phyloP scores from a whole-genome alignment of 2,329 filamentous ascomycete genomes.

The Arthrobotrys megalospora region DNA sequence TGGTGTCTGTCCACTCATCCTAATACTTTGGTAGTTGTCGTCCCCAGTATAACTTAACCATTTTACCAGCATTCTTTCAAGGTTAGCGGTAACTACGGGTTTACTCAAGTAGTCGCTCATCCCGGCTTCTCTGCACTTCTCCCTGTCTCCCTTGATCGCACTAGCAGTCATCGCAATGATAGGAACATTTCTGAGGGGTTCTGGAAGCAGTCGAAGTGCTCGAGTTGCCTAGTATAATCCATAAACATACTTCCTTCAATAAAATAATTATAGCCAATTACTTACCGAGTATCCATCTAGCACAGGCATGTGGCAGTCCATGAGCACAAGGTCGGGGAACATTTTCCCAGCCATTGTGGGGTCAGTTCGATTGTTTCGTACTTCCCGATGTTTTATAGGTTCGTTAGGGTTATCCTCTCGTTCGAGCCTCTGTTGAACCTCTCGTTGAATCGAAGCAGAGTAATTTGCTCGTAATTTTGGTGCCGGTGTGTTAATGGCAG shows the following conservation, averaged over 20 bases:
- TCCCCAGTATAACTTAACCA: conserved; percentile 55
- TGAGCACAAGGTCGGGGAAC: conserved; percentile 78
- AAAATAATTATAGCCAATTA: not conserved
- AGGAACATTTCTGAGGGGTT: conserved; percentile 72
- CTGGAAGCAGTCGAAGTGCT: conserved; percentile 68
- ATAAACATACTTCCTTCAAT: not conserved
- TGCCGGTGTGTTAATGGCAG: conserved; percentile 22
- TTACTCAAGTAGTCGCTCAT: conserved; percentile 79
- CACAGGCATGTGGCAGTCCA: conserved; percentile 71
- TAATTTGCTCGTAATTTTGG: conserved; percentile 65
- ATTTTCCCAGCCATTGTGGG: conserved; percentile 23
- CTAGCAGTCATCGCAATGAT: conserved; percentile 88
- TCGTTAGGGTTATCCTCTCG: conserved; percentile 71
- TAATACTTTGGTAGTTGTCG: conserved; percentile 55
- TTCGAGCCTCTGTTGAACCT: conserved; percentile 75
- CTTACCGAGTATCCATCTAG: conserved; percentile 58
- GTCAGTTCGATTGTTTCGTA: not conserved
- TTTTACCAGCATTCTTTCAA: conserved; percentile 56
- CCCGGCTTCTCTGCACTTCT: conserved; percentile 80
- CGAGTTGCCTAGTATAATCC: conserved; percentile 35
- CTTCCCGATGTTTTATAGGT: not conserved
- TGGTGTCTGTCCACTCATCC: conserved; percentile 51
- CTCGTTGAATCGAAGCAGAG: conserved; percentile 50
- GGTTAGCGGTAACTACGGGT: conserved; percentile 52
- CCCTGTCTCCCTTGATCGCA: conserved; percentile 81